Evolutionary conservation across 768 basidiomycete genomes (phyloP), one percentile per base, ranked within the genome.

Genomic region (Agrocybe pediades): DNA sequence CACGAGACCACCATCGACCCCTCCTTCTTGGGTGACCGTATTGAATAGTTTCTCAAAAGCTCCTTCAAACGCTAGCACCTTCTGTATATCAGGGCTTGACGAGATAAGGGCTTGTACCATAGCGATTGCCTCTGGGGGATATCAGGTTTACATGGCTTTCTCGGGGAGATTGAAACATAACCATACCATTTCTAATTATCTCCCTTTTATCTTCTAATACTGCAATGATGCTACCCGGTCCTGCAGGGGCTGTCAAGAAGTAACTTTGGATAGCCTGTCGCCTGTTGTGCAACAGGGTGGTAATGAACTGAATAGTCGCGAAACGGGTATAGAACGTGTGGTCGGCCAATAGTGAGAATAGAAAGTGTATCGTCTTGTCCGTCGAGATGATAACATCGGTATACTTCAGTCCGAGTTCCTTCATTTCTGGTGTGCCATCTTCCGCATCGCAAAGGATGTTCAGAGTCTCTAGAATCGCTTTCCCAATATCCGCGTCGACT

Each of bases 41-140:
- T 86, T 86, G 73, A 98, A 94, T 25, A 99, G 80, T 66, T 89
- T 92, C 74, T 99, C 97, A 63, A 99, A 98, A 1, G 91, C 92
- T 17, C 97, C 95, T 61, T 95, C 94, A 62, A 99, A 99, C 0
- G 95, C 94, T 41, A 98, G 84, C 25, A 98, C 86, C 71, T 98
- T 98, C 65, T 98, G 96, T 29, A 99, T 91, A 67, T 98, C 93
- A 26, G 90, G 83, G 61, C 90, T 98, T 61, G 95, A 89, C 0
- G 85, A 84, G 30, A 90, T 84, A 13, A 99, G 76, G 5, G 85
- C 75, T 56, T 95, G 90, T 27, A 95, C 79, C 72, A 95, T 84
- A 15, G 85, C 77, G 33, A 97, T 84, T 20, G 86, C 88, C 80
- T 98, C 92, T 92, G 29, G 40, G 43, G 36, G 27, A 23, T 54